Evolutionary conservation across 768 basidiomycete species (phyloP), one percentile per base, ranked within the genome.

Genomic region (Exidia glandulosa): DNA sequence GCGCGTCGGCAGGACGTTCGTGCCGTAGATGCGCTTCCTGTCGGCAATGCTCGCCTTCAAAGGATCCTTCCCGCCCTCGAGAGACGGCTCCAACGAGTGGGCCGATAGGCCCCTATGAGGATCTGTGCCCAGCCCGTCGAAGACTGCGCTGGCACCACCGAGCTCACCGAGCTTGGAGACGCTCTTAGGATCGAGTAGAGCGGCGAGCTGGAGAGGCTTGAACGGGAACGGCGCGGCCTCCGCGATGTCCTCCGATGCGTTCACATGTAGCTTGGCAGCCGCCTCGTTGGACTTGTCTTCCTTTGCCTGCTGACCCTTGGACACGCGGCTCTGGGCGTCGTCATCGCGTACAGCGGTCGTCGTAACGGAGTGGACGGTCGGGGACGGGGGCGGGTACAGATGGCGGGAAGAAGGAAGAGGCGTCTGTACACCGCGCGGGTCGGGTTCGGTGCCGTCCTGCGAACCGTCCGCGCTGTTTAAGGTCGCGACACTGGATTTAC

Each of bases 151-250:
- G 7, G 79, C 74, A 45, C 96, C 96, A 23, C 93, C 94, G 34
- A 95, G 76, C 12, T 71, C 71, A 19, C 75, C 75, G 32, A 99
- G 79, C 14, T 77, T 69, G 2, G 85, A 79, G 12, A 94, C 63
- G 63, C 77, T 86, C 73, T 96, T 97, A 9, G 94, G 93, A 69
- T 98, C 94, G 36, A 98, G 83, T 58, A 96, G 80, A 61, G 83
- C 81, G 1, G 94, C 94, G 16, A 97, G 84, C 56, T 79, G 75
- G 62, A 78, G 81, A 0, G 94, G 90, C 59, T 83, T 84, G 67
- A 85, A 85, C 12, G 67, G 69, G 71, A 95, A 96, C 0, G 91
- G 90, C 1, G 80, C 71, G 1, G 86, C 81, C 68, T 94, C 80
- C 37, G 75, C 73, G 3, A 62, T 66, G 60, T 77, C 76, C 19